Conservation (phyloP, 208 protist genomes). For the Strigomonas galati region DNA sequence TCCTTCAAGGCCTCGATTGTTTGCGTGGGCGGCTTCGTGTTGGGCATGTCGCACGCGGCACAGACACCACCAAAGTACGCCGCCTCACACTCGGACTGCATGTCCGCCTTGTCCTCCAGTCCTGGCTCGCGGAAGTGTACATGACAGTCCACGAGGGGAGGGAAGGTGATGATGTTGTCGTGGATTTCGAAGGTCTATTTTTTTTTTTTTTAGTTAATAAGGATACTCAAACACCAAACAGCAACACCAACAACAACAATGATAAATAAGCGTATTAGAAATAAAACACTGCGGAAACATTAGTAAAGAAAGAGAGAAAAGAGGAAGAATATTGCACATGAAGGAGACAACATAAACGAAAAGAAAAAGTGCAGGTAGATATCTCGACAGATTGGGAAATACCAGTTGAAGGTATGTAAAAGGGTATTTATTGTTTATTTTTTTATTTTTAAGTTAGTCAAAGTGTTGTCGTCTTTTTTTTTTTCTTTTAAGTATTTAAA, state of each 20-base stretch:
- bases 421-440: constrained; percentile 8
- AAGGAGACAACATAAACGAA: constrained; percentile 7
- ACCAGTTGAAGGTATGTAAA: background rate
- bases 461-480: constrained; percentile 10
- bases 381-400: constrained; percentile 10
- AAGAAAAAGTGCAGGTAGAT: background rate
- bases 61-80: constrained; percentile 90
- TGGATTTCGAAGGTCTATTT: constrained; percentile 1
- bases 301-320: background rate
- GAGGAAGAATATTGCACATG: background rate
- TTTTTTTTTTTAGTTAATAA: background rate
- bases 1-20: constrained; percentile 61
- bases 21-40: constrained; percentile 81
- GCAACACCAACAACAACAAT: no score
- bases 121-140: constrained; percentile 94
- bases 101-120: constrained; percentile 92
- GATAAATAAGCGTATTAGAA: no score
- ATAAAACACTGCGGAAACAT: no score
- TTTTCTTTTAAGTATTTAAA: constrained; percentile 20
- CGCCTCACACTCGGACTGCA: constrained; percentile 82
- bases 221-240: no score
- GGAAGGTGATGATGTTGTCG: constrained; percentile 38
- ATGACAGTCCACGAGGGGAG: constrained; percentile 92
- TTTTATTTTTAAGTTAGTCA: constrained; percentile 4
- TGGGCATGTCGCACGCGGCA: constrained; percentile 84